Base-by-base conservation (phyloP, 352 stramenopile genomes). In the Phytopythium vexans region DNA sequence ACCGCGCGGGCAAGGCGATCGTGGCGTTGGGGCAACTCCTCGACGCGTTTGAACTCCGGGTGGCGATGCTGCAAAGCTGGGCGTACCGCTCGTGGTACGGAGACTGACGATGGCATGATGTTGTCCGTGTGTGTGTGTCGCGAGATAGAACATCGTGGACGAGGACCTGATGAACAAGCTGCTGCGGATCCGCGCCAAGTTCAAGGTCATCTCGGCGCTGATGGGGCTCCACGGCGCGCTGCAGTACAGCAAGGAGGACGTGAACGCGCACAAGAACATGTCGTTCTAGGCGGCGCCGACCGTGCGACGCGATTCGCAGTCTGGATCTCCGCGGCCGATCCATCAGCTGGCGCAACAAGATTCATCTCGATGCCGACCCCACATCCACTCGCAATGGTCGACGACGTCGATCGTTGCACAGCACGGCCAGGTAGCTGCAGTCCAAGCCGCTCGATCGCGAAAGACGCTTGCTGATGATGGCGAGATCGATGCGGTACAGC, bases 261-360 rank as follows among this genome's bases (percentile, higher is more conserved):
- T 87, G 11, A 56, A 85, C 40, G 78, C 78, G 21, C 83, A 93
- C 62, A 91, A 91, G 62, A 85, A 91, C 60, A 91, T 93, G 83
- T 91, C 80, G 3, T 93, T 93, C 51, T 93, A 36, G 70, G 36
- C 1, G 35, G 21, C 16, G 14, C 3, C 31, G 31, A 27, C 2
- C 21, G 21, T 27, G 21, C 21, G 21, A 27, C 21, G 21, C 21
- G 21, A 27, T 27, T 27, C 12, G 15, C 21, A 36, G 5, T 52
- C 5, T 41, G n/a, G 11, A 9, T 47, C 21, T 14, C 7, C 42
- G 42, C 42, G 21, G 21, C 21, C 21, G 21, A 27, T 27, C 21
- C 21, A 27, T 27, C 21, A 27, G 21, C 21, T 27, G 21, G 21
- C 21, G 21, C 21, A 27, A 27, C 21, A 27, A 27, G 2, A 27